phyloP scores from a whole-genome alignment of 2,329 filamentous ascomycete species.

The Ophiostoma fasciatum region DNA sequence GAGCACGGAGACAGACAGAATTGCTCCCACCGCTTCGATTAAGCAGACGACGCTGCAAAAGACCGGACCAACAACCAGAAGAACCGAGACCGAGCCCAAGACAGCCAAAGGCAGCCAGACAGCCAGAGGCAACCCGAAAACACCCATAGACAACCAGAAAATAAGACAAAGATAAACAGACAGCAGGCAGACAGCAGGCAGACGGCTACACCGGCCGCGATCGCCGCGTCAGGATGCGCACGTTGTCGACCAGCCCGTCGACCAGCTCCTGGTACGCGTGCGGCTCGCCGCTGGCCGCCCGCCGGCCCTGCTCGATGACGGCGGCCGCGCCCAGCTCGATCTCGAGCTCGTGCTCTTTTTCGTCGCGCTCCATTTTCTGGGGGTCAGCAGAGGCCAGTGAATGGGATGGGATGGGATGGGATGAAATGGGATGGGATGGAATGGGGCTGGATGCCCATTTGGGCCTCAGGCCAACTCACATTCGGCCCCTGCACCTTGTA shows the following conservation, averaged over 20 bases:
- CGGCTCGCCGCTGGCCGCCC: slow-evolving; percentile 33
- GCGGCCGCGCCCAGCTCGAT: slow-evolving; percentile 53
- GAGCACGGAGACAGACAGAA: no score
- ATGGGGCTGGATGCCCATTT: no score
- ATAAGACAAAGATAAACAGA: neutral
- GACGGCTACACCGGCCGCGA: neutral
- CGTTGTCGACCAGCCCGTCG: slow-evolving; percentile 61
- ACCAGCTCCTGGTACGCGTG: slow-evolving; percentile 54
- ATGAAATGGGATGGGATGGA: no score
- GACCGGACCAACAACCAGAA: no score
- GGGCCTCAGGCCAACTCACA: no score
- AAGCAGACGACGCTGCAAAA: no score
- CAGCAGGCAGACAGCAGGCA: neutral
- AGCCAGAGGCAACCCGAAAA: neutral
- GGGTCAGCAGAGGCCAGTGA: slow-evolving; percentile 1
- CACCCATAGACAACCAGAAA: neutral
- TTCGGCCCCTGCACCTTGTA: slow-evolving; percentile 16
- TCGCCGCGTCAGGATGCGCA: slow-evolving; percentile 35
- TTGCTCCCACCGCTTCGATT: no score
- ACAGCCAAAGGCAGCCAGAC: no score
- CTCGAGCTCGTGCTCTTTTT: slow-evolving; percentile 69
- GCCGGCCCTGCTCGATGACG: slow-evolving; percentile 51
- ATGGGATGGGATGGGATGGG: no score
- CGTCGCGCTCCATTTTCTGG: slow-evolving; percentile 25
- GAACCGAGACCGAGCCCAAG: no score